Base-by-base conservation (phyloP, 768 basidiomycete species). In the Trametes cinnabarina region DNA sequence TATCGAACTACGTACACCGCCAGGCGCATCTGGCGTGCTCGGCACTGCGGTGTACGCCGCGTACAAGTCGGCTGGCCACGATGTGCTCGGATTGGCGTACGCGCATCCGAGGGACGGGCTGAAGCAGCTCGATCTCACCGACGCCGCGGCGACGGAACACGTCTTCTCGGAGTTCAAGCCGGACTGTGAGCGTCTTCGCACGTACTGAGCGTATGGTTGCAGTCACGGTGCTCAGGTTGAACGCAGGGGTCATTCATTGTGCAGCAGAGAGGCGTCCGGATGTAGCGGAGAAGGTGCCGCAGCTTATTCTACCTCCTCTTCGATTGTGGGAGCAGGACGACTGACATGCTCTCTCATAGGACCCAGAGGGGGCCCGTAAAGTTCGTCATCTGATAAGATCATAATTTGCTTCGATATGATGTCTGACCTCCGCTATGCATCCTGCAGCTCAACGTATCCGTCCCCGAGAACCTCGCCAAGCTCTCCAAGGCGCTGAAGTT, bases 261-360 rank as follows among this genome's bases (percentile, higher is more conserved):
- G 96, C 96, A 14, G 96, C 96, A 2, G 95, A 98, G 73, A 76
- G 96, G 60, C 77, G 94, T 42, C 94, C 95, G 4, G 94, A 98
- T 68, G 90, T 92, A 12, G 94, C 93, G 55, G 92, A 96, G 71
- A 89, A 88, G 76, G 94, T 90, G 61, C n/a, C n/a, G n/a, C n/a
- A n/a, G n/a, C 10, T 80, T 69, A 8, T 25, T 14, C 32, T 4
- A 17, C 9, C 6, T 30, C 10, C n/a, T n/a, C 37, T 14, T 5
- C 10, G 5, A 4, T 3, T n/a, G n/a, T 39, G 5, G 14, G 9
- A 15, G 7, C 37, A 8, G 5, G 15, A 15, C 5, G 5, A 15
- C 37, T 39, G n/a, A 25, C 25, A 5, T 11, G 11, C 11, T 44
- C 22, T 20, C 20, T 25, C 17, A 10, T n/a, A 90, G 86, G 81